Percentiles rank a stretch among this genome's conserved stretches.
These are phyloP conservation scores for Eutrema yunnanense DNA, from an alignment of 345 rosid genomes.

Conservation along the genomic window DNA sequence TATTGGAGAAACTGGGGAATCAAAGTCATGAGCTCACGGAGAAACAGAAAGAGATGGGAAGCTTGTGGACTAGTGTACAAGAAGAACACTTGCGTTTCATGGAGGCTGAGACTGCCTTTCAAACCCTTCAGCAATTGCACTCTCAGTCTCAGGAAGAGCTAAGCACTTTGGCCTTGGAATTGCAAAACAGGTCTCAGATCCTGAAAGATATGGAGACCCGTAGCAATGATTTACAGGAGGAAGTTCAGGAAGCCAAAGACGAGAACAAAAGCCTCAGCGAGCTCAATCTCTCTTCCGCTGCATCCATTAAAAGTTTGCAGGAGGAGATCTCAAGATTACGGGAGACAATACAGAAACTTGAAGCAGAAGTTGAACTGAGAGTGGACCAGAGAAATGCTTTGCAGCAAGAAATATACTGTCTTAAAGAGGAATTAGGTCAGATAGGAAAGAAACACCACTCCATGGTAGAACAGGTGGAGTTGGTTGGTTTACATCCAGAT, in stretches of 20 bases:
- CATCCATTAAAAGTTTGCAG: slow-evolving; percentile 59
- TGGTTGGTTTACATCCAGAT: slow-evolving; percentile 58
- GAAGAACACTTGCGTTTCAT: slow-evolving; percentile 78
- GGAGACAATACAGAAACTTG: slow-evolving; percentile 77
- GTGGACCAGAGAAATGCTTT: slow-evolving; percentile 90
- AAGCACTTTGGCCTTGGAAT: slow-evolving; percentile 57
- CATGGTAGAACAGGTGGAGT: slow-evolving; percentile 64
- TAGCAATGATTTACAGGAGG: slow-evolving; percentile 52
- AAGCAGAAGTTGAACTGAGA: slow-evolving; percentile 84
- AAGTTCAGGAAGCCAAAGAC: slow-evolving; percentile 46
- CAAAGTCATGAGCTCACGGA: slow-evolving; percentile 75
- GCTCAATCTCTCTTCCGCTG: slow-evolving; percentile 63
- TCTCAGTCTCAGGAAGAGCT: slow-evolving; percentile 96
- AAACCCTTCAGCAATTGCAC: slow-evolving; percentile 87
- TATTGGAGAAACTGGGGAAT: slow-evolving; percentile 49
- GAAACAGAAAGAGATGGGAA: slow-evolving; percentile 84
- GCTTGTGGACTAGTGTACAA: slow-evolving; percentile 78
- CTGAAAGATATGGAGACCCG: slow-evolving; percentile 61
- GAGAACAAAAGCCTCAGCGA: slow-evolving; percentile 56
- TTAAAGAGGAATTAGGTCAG: slow-evolving; percentile 83
- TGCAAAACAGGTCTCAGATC: slow-evolving; percentile 51
- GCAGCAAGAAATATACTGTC: slow-evolving; percentile 96
- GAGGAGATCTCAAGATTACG: slow-evolving; percentile 60
- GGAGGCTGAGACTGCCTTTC: slow-evolving; percentile 99
- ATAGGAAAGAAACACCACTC: slow-evolving; percentile 59